Evolutionary conservation across 352 stramenopile species (phyloP).

Genomic region (Pythium apleroticum): DNA sequence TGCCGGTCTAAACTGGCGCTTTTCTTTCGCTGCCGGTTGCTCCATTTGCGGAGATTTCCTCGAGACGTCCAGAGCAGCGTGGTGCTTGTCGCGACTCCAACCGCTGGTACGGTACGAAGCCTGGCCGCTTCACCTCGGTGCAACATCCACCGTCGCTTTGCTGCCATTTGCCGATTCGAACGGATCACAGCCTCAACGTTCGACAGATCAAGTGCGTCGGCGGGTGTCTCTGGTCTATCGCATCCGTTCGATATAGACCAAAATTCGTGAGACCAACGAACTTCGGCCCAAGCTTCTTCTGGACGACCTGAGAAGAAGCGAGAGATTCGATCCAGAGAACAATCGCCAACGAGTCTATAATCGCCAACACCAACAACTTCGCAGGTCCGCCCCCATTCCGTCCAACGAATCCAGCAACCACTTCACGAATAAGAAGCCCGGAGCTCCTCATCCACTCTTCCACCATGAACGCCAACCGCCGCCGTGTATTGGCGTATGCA

Average conservation of each 20-base stretch:
- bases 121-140: background rate
- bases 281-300: background rate
- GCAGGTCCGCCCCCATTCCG: background rate
- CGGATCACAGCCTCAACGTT: background rate
- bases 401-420: constrained; percentile 1
- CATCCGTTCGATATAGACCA: constrained; percentile 7
- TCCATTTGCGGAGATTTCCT: constrained; percentile 4
- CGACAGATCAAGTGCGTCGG: background rate
- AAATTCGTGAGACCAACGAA: background rate
- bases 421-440: background rate
- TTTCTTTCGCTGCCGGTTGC: constrained; percentile 3
- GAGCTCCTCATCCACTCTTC: background rate
- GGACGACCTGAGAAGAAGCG: background rate
- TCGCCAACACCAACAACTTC: constrained; percentile 1
- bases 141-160: constrained; percentile 1
- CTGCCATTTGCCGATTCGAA: background rate
- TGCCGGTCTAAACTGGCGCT: constrained; percentile 1
- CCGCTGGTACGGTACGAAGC: background rate
- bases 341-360: constrained; percentile 3
- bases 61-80: background rate
- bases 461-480: constrained; percentile 42
- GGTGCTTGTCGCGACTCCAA: background rate
- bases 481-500: constrained; percentile 51
- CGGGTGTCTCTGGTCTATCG: constrained; percentile 5
- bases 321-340: background rate